Percentiles rank a stretch among this genome's conserved stretches.
These are phyloP conservation scores for Claviceps paspali DNA, from an alignment of 2,329 filamentous ascomycete species.

Conservation along the genomic window DNA sequence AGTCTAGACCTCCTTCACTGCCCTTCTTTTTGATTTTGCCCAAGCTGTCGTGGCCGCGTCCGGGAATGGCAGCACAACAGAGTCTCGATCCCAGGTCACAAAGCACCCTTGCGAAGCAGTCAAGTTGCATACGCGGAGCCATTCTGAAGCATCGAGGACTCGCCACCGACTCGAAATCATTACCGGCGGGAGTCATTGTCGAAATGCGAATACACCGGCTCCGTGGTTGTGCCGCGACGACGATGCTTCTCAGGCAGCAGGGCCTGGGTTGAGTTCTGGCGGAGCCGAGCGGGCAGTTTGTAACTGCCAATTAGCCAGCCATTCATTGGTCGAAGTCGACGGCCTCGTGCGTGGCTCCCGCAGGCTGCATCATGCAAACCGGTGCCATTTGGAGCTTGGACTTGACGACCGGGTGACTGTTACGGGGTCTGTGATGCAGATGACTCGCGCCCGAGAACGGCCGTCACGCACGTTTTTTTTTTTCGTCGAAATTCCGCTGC, in stretches of 20 bases:
- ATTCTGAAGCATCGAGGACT: not conserved
- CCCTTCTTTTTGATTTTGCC: too few relatives aligned
- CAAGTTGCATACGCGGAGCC: not conserved
- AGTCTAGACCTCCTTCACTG: too few relatives aligned
- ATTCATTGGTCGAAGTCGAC: conserved; percentile 4
- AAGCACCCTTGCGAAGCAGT: not conserved
- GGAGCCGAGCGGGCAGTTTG: too few relatives aligned
- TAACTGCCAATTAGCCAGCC: conserved; percentile 1
- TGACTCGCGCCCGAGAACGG: too few relatives aligned
- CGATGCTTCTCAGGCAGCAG: too few relatives aligned
- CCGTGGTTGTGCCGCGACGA: not conserved
- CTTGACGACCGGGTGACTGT: not conserved
- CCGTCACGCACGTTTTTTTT: too few relatives aligned
- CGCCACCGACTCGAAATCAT: not conserved
- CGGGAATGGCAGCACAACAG: not conserved
- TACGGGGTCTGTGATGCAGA: not conserved
- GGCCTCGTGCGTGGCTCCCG: not conserved
- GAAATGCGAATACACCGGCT: not conserved
- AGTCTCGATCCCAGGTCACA: not conserved
- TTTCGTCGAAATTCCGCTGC: too few relatives aligned
- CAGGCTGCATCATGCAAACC: conserved; percentile 4
- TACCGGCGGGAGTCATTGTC: not conserved
- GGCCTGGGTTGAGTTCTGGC: too few relatives aligned
- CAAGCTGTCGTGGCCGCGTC: not conserved
- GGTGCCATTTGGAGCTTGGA: not conserved